phyloP scores from a whole-genome alignment of 257 asterid genomes.

The Euphrasia confusa region DNA sequence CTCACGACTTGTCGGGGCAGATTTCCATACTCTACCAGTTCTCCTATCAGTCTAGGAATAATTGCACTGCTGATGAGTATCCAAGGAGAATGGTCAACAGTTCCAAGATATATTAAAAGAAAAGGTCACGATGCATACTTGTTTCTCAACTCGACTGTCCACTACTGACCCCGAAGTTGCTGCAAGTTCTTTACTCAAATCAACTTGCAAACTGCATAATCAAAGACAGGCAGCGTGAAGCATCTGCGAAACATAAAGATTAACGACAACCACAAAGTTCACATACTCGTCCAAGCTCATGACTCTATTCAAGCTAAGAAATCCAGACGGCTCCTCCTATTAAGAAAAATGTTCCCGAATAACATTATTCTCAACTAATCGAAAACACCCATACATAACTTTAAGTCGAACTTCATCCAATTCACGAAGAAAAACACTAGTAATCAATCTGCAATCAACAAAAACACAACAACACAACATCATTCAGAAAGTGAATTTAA shows the following conservation, averaged over 20 bases:
- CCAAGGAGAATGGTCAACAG: not conserved
- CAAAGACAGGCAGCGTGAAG: slow-evolving; percentile 11
- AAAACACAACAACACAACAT: not conserved
- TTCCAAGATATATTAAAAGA: slow-evolving; percentile 7
- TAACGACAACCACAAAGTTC: not conserved
- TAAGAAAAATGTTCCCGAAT: slow-evolving; percentile 17
- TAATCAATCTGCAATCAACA: slow-evolving; percentile 2
- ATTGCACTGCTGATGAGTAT: slow-evolving; percentile 25
- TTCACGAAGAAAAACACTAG: slow-evolving; percentile 4
- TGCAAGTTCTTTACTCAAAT: slow-evolving; percentile 53
- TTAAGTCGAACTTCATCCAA: not conserved
- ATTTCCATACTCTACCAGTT: slow-evolving; percentile 62
- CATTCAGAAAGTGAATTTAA: slow-evolving; percentile 10
- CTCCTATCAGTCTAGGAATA: slow-evolving; percentile 35
- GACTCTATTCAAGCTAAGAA: slow-evolving; percentile 88
- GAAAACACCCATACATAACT: slow-evolving; percentile 4
- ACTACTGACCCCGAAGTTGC: slow-evolving; percentile 30
- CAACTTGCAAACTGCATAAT: slow-evolving; percentile 57
- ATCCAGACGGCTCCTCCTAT: slow-evolving; percentile 81
- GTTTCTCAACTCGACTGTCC: slow-evolving; percentile 37
- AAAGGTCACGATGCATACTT: slow-evolving; percentile 33
- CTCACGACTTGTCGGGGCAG: slow-evolving; percentile 95
- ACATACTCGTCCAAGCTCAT: slow-evolving; percentile 85
- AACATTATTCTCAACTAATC: not conserved
- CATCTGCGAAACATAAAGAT: not conserved